Percentiles rank a stretch among this genome's conserved stretches.
phyloP scores from a whole-genome alignment of 2,329 filamentous ascomycete species.

The Ascochyta viciae-villosae region DNA sequence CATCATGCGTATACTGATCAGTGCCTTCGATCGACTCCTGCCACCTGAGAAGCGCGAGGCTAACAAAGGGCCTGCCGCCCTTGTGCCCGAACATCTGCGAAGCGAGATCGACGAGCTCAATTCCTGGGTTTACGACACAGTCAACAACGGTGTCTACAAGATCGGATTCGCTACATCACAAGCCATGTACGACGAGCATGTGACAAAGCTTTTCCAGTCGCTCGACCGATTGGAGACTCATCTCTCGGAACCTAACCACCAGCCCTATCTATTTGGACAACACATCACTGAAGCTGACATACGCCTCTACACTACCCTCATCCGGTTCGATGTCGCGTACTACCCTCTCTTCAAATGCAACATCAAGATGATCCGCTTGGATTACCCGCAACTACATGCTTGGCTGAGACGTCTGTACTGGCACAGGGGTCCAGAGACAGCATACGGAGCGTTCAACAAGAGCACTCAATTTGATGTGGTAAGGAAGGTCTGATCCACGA shows the following conservation, averaged over 20 bases:
- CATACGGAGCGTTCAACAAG: slow-evolving; percentile 37
- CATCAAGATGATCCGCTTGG: slow-evolving; percentile 80
- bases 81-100: slow-evolving; percentile 72
- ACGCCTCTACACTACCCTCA: slow-evolving; percentile 63
- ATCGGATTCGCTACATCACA: slow-evolving; percentile 85
- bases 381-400: slow-evolving; percentile 79
- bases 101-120: slow-evolving; percentile 77
- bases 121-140: slow-evolving; percentile 75
- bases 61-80: slow-evolving; percentile 61
- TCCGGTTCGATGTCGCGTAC: slow-evolving; percentile 63
- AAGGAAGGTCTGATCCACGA: not conserved
- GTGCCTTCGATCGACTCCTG: slow-evolving; percentile 43
- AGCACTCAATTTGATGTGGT: slow-evolving; percentile 40
- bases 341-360: slow-evolving; percentile 75
- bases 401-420: slow-evolving; percentile 89
- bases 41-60: slow-evolving; percentile 61
- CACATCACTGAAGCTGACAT: slow-evolving; percentile 58
- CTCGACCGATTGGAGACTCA: slow-evolving; percentile 80
- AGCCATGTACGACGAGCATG: slow-evolving; percentile 79
- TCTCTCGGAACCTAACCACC: slow-evolving; percentile 58
- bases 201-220: slow-evolving; percentile 74
- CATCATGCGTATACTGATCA: slow-evolving; percentile 44
- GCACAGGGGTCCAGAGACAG: slow-evolving; percentile 56
- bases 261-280: slow-evolving; percentile 78
- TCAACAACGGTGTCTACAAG: slow-evolving; percentile 65